A percentile compares a stretch with the other conserved stretches of the same genome.
phyloP scores from a whole-genome alignment of 176 grass and related monocot species.

The Thinopyrum elongatum region DNA sequence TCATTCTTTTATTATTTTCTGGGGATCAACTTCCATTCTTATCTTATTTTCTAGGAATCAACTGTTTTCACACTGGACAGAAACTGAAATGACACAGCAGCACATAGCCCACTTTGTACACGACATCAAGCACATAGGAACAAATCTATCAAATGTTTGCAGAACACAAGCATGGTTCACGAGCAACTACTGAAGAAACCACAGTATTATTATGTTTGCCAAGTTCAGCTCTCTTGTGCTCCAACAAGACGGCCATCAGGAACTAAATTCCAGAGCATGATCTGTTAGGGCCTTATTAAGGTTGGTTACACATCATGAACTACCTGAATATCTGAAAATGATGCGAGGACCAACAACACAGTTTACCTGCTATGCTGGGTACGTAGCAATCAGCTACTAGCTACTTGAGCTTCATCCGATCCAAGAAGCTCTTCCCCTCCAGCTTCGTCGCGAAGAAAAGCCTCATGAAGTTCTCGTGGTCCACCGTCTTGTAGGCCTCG shows the following conservation, averaged over 20 bases:
- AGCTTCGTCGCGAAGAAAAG: conserved; percentile 38
- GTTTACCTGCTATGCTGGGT: not conserved
- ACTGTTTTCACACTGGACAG: not conserved
- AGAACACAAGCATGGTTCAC: not conserved
- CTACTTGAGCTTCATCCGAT: conserved; percentile 4
- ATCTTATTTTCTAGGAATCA: not conserved
- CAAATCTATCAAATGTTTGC: not conserved
- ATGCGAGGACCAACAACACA: too few relatives aligned
- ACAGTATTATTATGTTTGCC: not conserved
- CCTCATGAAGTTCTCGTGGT: conserved; percentile 25
- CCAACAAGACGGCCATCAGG: not conserved
- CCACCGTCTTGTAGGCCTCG: conserved; percentile 16
- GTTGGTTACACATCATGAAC: too few relatives aligned
- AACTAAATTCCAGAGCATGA: not conserved
- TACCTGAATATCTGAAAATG: too few relatives aligned
- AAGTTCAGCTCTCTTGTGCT: not conserved
- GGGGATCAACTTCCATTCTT: too few relatives aligned
- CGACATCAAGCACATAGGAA: not conserved
- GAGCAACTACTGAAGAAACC: not conserved
- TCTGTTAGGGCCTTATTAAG: not conserved
- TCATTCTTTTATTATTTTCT: too few relatives aligned
- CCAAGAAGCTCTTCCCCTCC: conserved; percentile 38
- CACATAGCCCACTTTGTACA: not conserved
- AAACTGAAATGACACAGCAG: not conserved
- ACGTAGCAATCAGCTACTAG: not conserved